Evolutionary conservation across 2,329 filamentous ascomycete species (phyloP), one percentile per base, ranked within the genome.

Genomic region (Beauveria medogensis): DNA sequence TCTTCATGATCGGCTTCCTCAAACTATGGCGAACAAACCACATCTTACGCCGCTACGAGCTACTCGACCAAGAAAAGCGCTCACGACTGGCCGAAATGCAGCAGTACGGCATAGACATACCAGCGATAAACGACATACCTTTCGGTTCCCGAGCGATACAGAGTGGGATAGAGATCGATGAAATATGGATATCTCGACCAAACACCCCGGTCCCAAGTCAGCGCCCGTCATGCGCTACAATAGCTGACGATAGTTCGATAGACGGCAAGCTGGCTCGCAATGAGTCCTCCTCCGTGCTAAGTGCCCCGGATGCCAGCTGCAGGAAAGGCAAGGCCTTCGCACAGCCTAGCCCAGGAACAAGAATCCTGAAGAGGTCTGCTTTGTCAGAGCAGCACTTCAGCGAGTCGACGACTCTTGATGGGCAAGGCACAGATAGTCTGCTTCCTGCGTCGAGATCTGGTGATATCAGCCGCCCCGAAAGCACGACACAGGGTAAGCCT

Each of bases 121-220:
- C 70, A 57, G 68, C 70, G 30, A 62, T 67, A 20, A 78, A 83
- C 55, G 87, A 90, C 10, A 84, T 95, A 41, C 92, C 91, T 0
- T 97, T 97, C 68, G 92, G 93, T 22, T 84, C 94, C 58, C 86
- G 89, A 66, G 92, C 92, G 7, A 84, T 97, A 52, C 88, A 96
- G 71, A 89, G 84, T 66, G 92, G 92, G 6, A 79, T 95, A 48
- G 84, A 93, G 70, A 84, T 96, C 8, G 90, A 96, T 65, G 92
- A 91, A 4, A 92, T 97, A 55, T 91, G 89, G 87, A 84, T 89
- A 55, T 87, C 85, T 26, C 76, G 78, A 56, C 78, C 80, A 50
- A 73, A 75, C 10, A 78, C 77, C 12, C 76, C 78, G 2, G 66
- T 65, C 5, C 54, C 55, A 44, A 70, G 66, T 40, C 67, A 67